Percentiles rank a stretch among this genome's conserved stretches.
These are phyloP conservation scores for Cucumis hystrix DNA, from an alignment of 306 rosid genomes.

Conservation along the genomic window DNA sequence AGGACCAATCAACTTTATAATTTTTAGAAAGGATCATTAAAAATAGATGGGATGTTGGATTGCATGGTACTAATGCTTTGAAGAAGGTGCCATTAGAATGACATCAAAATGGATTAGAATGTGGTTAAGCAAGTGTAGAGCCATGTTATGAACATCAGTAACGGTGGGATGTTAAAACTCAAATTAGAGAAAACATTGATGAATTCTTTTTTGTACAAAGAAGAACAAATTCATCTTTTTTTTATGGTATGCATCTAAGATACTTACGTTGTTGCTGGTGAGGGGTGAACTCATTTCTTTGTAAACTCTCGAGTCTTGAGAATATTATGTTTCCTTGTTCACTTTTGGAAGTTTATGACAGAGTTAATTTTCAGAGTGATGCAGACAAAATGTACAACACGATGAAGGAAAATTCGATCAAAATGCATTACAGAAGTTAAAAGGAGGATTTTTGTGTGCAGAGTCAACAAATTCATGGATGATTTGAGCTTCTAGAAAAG, in stretches of 20 bases:
- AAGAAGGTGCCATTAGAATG: too few relatives aligned
- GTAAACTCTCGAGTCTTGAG: neutral
- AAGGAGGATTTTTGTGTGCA: too few relatives aligned
- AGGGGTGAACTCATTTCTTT: too few relatives aligned
- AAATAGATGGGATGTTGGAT: neutral
- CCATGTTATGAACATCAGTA: neutral
- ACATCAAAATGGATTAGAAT: neutral
- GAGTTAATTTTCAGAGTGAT: constrained; percentile 40
- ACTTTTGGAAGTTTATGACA: neutral
- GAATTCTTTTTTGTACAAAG: neutral
- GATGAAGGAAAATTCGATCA: constrained; percentile 34
- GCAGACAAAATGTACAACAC: constrained; percentile 59
- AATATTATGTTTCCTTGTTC: neutral
- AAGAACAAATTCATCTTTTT: neutral
- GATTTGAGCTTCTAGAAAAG: too few relatives aligned
- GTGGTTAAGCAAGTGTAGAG: neutral
- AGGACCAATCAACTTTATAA: neutral
- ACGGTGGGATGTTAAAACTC: neutral
- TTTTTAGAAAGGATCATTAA: neutral
- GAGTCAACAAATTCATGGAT: too few relatives aligned
- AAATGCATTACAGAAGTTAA: too few relatives aligned
- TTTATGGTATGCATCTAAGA: neutral
- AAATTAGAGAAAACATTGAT: neutral
- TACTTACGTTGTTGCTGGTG: neutral
- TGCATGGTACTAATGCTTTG: too few relatives aligned